phyloP scores from a whole-genome alignment of 371 early-diverging fungal species.

The Zychaea mexicana region DNA sequence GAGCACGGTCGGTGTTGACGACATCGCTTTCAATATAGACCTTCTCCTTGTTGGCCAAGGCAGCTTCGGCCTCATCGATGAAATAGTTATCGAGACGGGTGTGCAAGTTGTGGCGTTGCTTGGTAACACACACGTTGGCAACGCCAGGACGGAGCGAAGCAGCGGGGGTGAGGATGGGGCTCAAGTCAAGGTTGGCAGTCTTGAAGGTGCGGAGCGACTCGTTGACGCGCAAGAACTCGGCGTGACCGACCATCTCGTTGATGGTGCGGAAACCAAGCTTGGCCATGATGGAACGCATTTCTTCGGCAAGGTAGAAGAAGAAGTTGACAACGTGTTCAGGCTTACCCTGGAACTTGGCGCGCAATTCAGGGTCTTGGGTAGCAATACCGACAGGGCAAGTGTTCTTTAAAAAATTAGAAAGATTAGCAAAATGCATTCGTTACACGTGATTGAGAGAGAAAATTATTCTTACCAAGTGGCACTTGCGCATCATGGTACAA shows the following conservation, averaged over 20 bases:
- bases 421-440: neutral
- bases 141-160: constrained; percentile 86
- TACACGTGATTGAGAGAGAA: neutral
- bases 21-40: constrained; percentile 70
- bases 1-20: constrained; percentile 93
- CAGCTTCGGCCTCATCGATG: constrained; percentile 78
- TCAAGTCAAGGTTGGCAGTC: constrained; percentile 86
- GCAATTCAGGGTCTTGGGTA: constrained; percentile 94
- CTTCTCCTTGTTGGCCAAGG: constrained; percentile 62
- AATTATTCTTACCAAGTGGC: constrained; percentile 34
- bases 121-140: constrained; percentile 77
- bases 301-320: constrained; percentile 97
- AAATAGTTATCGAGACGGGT: constrained; percentile 64
- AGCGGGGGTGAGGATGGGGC: constrained; percentile 89
- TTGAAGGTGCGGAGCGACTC: constrained; percentile 77
- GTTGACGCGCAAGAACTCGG: constrained; percentile 82
- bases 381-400: constrained; percentile 98
- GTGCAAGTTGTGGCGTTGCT: constrained; percentile 88
- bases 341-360: constrained; percentile 90
- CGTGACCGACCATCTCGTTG: constrained; percentile 94
- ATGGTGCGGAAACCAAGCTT: constrained; percentile 90
- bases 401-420: constrained; percentile 44
- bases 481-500: constrained; percentile 94
- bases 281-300: constrained; percentile 91
- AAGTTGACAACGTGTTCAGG: constrained; percentile 98